phyloP scores from a whole-genome alignment of 768 basidiomycete genomes.

The Saitozyma sp. region DNA sequence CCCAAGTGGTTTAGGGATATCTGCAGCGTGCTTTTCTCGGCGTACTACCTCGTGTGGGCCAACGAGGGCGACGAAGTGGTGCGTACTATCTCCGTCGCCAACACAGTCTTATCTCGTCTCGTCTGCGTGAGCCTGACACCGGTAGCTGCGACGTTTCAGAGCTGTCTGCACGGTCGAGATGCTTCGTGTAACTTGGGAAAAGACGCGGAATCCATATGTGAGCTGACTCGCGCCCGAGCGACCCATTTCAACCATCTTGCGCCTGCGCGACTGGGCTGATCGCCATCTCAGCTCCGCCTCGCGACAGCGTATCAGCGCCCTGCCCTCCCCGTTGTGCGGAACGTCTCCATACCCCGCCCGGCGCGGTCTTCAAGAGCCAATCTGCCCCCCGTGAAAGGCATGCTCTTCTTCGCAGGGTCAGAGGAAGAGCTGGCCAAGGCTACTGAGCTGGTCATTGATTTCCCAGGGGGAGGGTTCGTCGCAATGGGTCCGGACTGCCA shows the following conservation, averaged over 20 bases:
- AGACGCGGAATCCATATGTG: slow-evolving; percentile 86
- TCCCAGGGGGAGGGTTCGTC: slow-evolving; percentile 95
- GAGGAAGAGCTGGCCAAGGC: slow-evolving; percentile 64
- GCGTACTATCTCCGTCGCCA: slow-evolving; percentile 24
- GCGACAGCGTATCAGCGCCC: slow-evolving; percentile 62
- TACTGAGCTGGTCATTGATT: slow-evolving; percentile 83
- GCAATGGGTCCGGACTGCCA: slow-evolving; percentile 96
- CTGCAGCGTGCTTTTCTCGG: slow-evolving; percentile 77
- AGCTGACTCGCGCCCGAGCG: slow-evolving; percentile 36
- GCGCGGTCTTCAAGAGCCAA: slow-evolving; percentile 64
- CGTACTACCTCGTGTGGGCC: slow-evolving; percentile 85
- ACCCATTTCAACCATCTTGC: slow-evolving; percentile 31
- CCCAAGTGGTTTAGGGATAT: slow-evolving; percentile 89
- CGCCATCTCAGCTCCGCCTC: slow-evolving; percentile 57
- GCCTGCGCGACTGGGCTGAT: neutral
- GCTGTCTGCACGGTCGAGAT: slow-evolving; percentile 95
- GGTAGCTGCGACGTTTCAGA: slow-evolving; percentile 81
- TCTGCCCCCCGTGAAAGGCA: slow-evolving; percentile 76
- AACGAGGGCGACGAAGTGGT: slow-evolving; percentile 96
- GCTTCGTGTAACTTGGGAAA: slow-evolving; percentile 95
- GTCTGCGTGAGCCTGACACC: neutral
- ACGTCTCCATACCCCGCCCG: slow-evolving; percentile 81
- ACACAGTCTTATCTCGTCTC: neutral
- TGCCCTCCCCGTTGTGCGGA: slow-evolving; percentile 64
- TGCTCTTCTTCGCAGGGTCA: slow-evolving; percentile 76